Evolutionary conservation across 108 stramenopile genomes (phyloP).

Genomic region (Fistulifera pelliculosa): DNA sequence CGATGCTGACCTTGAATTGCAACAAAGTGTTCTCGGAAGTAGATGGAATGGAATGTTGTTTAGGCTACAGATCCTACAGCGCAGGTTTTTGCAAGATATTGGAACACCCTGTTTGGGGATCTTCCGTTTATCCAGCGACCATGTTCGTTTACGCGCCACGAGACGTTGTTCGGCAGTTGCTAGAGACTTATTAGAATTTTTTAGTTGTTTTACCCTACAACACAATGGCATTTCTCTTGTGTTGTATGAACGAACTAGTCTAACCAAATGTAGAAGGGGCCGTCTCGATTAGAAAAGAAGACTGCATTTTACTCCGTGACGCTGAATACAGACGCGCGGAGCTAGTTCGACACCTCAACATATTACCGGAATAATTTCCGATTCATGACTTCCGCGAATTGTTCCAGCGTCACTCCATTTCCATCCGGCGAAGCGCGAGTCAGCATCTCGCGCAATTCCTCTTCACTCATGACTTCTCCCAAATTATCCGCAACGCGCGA

Average conservation of each 20-base stretch:
- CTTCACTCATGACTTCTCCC: conserved; percentile 93
- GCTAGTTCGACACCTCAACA: too few relatives aligned
- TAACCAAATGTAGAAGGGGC: too few relatives aligned
- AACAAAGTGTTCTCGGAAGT: conserved; percentile 89
- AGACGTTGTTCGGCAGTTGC: conserved; percentile 17
- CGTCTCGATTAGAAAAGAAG: too few relatives aligned
- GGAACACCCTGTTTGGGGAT: conserved; percentile 92
- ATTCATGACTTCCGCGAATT: conserved; percentile 92
- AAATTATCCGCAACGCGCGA: conserved; percentile 92
- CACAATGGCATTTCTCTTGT: too few relatives aligned
- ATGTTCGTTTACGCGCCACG: conserved; percentile 80
- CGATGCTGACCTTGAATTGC: conserved; percentile 71
- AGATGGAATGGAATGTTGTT: conserved; percentile 85
- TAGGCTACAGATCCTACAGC: conserved; percentile 85
- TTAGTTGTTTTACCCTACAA: too few relatives aligned
- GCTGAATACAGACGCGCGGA: too few relatives aligned
- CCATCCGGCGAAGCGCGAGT: conserved; percentile 82
- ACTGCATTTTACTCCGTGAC: too few relatives aligned
- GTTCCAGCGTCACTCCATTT: conserved; percentile 77
- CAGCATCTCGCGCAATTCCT: conserved; percentile 99
- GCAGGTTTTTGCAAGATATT: conserved; percentile 96
- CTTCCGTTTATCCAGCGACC: conserved; percentile 92
- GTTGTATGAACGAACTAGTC: too few relatives aligned
- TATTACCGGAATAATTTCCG: conserved; percentile 40
- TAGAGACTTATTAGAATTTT: too few relatives aligned